Evolutionary conservation across 768 basidiomycete species (phyloP), one percentile per base, ranked within the genome.

Genomic region (Boletus huronensis): DNA sequence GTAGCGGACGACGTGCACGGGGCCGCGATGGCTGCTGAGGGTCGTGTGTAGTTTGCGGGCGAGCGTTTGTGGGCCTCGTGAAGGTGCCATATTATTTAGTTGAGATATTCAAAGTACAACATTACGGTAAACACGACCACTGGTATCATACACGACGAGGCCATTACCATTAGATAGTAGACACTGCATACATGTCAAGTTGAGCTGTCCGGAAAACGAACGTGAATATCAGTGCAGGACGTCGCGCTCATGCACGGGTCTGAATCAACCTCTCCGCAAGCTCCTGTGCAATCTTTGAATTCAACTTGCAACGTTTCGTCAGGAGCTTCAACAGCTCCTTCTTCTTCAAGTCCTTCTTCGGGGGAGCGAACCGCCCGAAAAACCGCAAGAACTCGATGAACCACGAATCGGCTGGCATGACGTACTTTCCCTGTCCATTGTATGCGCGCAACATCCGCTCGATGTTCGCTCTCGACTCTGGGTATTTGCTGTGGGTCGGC

Each of bases 1-100:
- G 67, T 96, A 98, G 29, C 89, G 80, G n/a, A 85, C 90, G 50
- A 93, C 86, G 66, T 98, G 90, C 0, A 97, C 89, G 0, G 94
- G 79, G 0, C 94, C 97, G 55, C 87, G 86, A 71, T 93, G 91
- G 49, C 66, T 77, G 8, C 72, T 64, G 42, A 93, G 81, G 11
- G 81, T 79, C n/a, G 72, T 72, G 72, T 91, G 85, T 1, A 90
- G 74, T 46, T 71, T 77, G 21, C 89, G 79, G 29, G 87, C 73
- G 14, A 87, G 74, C 4, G 79, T 70, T 53, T 75, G 75, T 25
- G 76, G 73, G 43, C 80, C 82, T 64, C 78, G 80, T 58, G 79
- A 82, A 53, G 79, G 77, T 49, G 77, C 77, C 82, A 83, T 82
- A n/a, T n/a, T n/a, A n/a, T n/a, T n/a, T n/a, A n/a, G 11, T 32